Evolutionary conservation across 1,284 basidiomycete genomes (phyloP).

Genomic region (Psilocybe mexicana): DNA sequence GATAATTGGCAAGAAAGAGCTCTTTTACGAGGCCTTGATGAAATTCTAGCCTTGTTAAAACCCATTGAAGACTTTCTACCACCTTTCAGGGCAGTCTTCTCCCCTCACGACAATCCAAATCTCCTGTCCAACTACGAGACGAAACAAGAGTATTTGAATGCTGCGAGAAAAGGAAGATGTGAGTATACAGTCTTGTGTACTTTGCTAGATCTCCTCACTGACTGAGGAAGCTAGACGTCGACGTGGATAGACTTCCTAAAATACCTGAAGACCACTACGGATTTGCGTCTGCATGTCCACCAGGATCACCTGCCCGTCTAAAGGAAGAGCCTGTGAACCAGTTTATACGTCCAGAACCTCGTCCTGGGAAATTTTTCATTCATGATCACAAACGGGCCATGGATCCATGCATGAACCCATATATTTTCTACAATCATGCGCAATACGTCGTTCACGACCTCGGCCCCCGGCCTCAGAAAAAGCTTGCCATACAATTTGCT

Average conservation of each 20-base stretch:
- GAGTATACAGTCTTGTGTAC: constrained; percentile 22
- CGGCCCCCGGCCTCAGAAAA: constrained; percentile 43
- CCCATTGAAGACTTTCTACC: constrained; percentile 35
- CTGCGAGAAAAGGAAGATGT: constrained; percentile 41
- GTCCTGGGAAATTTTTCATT: constrained; percentile 39
- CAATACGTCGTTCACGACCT: constrained; percentile 45
- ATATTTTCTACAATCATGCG: constrained; percentile 43
- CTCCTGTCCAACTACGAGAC: constrained; percentile 39
- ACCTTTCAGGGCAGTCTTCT: constrained; percentile 37
- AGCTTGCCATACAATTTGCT: constrained; percentile 45
- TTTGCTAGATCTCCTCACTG: neutral
- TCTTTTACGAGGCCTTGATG: constrained; percentile 25
- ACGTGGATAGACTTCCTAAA: neutral
- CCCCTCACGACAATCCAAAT: constrained; percentile 44
- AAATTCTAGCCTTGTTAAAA: constrained; percentile 32
- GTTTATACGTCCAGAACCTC: neutral
- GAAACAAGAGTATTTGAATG: constrained; percentile 35
- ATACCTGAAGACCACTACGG: neutral
- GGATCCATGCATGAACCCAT: constrained; percentile 54
- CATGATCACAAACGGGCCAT: constrained; percentile 42
- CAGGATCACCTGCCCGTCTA: neutral
- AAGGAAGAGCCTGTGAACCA: neutral
- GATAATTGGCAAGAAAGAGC: constrained; percentile 21
- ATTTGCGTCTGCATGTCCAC: constrained; percentile 1
- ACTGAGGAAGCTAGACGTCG: neutral